phyloP scores from a whole-genome alignment of 2,329 filamentous ascomycete genomes.

The Scedosporium boydii region DNA sequence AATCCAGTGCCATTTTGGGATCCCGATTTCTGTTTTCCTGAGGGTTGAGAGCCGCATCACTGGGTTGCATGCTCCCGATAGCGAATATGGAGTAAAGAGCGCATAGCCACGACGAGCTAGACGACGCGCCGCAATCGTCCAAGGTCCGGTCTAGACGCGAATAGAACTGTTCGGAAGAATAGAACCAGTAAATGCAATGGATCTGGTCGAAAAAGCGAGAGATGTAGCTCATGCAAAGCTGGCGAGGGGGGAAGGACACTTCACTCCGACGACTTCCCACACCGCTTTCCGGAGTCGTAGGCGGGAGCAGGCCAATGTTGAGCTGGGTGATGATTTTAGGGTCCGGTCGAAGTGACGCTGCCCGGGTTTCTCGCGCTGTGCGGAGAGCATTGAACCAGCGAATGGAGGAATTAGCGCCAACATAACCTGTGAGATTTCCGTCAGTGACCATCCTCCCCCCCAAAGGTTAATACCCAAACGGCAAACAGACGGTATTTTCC shows the following conservation, averaged over 20 bases:
- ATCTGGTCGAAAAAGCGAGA: slow-evolving; percentile 3
- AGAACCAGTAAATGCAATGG: slow-evolving; percentile 1
- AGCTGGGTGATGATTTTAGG: slow-evolving; percentile 5
- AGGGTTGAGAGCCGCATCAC: background rate
- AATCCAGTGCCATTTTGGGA: background rate
- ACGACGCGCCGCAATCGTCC: background rate
- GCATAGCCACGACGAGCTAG: slow-evolving; percentile 1
- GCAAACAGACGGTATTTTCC: slow-evolving; percentile 2
- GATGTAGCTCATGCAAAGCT: background rate
- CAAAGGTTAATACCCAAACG: too few relatives aligned
- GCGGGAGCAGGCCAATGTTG: slow-evolving; percentile 1
- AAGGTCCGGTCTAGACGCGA: background rate
- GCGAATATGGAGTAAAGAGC: slow-evolving; percentile 1
- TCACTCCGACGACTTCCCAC: background rate
- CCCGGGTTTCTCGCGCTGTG: background rate
- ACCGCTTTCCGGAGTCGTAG: background rate
- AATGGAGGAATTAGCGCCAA: slow-evolving; percentile 4
- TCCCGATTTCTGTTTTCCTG: background rate
- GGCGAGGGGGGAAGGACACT: background rate
- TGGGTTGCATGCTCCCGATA: background rate
- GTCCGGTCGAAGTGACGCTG: background rate
- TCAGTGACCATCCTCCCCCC: too few relatives aligned
- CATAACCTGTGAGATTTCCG: background rate
- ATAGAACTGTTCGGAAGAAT: slow-evolving; percentile 1
- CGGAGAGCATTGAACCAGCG: slow-evolving; percentile 4